Evolutionary conservation across 2,329 filamentous ascomycete genomes (phyloP).

Genomic region (Pestalotiopsis sp.): DNA sequence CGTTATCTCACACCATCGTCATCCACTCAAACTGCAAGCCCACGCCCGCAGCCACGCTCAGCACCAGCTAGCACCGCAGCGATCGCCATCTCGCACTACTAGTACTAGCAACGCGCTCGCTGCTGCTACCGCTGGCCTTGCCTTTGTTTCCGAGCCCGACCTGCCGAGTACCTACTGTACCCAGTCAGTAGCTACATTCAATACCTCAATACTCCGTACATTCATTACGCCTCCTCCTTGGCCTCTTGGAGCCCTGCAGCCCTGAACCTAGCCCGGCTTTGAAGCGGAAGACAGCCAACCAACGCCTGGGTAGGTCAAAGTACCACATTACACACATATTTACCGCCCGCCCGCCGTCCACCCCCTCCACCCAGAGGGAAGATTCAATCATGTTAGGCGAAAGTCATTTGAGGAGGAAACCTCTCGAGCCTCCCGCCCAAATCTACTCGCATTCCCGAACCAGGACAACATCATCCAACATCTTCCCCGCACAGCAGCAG

Average conservation of each 20-base stretch:
- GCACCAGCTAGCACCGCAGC: neutral
- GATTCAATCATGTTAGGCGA: slow-evolving; percentile 29
- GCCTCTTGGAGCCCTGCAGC: neutral
- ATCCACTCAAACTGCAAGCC: slow-evolving; percentile 2
- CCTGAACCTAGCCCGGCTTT: slow-evolving; percentile 3
- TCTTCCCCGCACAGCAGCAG: slow-evolving; percentile 37
- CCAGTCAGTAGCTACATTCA: neutral
- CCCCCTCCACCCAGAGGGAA: neutral
- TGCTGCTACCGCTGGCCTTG: neutral
- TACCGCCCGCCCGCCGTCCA: neutral
- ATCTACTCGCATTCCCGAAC: slow-evolving; percentile 57
- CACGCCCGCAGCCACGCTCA: neutral
- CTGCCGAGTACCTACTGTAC: neutral
- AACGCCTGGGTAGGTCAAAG: neutral
- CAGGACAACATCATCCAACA: slow-evolving; percentile 59
- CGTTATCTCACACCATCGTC: slow-evolving; percentile 12
- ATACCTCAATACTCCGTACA: neutral
- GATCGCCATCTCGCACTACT: slow-evolving; percentile 6
- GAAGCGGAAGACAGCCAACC: neutral
- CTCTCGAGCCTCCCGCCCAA: slow-evolving; percentile 30
- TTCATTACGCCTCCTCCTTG: neutral
- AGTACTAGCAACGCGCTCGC: neutral
- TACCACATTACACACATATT: neutral
- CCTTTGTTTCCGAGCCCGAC: neutral
- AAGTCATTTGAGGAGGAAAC: slow-evolving; percentile 30